Percentiles rank a stretch among this genome's conserved stretches.
phyloP scores from a whole-genome alignment of 495 filamentous ascomycete genomes.

The Pseudevernia furfuracea region DNA sequence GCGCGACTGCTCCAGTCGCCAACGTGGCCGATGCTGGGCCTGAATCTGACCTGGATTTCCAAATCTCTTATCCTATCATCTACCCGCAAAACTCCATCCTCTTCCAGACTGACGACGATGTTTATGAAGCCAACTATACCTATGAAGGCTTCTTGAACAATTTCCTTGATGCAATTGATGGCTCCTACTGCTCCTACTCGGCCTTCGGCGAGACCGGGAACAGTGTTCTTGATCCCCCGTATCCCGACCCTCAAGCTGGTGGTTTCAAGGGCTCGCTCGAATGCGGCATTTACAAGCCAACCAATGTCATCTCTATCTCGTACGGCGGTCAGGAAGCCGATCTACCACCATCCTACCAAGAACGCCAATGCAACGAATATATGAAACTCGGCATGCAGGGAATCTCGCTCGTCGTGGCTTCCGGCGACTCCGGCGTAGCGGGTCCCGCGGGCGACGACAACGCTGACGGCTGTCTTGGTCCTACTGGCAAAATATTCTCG shows the following conservation, averaged over 20 bases:
- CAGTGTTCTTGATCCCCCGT: slow-evolving; percentile 42
- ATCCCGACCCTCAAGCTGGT: slow-evolving; percentile 37
- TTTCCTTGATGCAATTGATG: slow-evolving; percentile 56
- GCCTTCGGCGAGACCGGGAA: slow-evolving; percentile 36
- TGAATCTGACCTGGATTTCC: slow-evolving; percentile 48
- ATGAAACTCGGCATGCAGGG: slow-evolving; percentile 62
- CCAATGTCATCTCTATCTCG: slow-evolving; percentile 44
- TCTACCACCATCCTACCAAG: slow-evolving; percentile 45
- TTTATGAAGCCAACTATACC: slow-evolving; percentile 33
- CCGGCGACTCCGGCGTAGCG: slow-evolving; percentile 53
- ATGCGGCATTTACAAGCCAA: slow-evolving; percentile 46
- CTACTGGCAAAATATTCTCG: slow-evolving; percentile 37
- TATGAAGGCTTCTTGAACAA: slow-evolving; percentile 36
- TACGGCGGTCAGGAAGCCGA: slow-evolving; percentile 49
- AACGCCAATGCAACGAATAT: slow-evolving; percentile 51
- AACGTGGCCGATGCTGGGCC: slow-evolving; percentile 20
- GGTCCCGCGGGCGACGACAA: slow-evolving; percentile 34
- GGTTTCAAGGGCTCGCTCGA: slow-evolving; percentile 51
- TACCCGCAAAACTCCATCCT: slow-evolving; percentile 54
- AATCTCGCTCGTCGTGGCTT: slow-evolving; percentile 53
- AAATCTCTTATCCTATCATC: slow-evolving; percentile 45
- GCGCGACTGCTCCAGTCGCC: slow-evolving; percentile 31
- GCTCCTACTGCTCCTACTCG: slow-evolving; percentile 45
- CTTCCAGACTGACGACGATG: slow-evolving; percentile 51
- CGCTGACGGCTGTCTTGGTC: slow-evolving; percentile 27